Base-by-base conservation (phyloP, 176 grass and related monocot species). In the Carex pumila region DNA sequence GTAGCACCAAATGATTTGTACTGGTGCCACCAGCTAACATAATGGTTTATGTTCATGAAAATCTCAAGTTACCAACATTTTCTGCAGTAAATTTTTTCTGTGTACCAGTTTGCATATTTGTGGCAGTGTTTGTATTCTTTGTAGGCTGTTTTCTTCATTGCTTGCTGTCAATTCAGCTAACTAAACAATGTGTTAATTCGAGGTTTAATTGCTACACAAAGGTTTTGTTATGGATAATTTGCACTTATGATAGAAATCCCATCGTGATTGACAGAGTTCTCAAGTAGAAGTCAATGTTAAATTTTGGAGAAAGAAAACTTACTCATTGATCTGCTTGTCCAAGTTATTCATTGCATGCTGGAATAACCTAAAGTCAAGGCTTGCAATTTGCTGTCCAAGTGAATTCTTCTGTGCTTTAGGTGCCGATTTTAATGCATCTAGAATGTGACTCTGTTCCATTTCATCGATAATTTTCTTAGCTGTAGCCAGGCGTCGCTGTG, bases 381-480 rank as follows among this genome's bases (percentile, higher is more conserved):
- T 50, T 6, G 85, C 87, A 81, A 99, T 93, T 71, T 99, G 93
- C 74, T 91, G 91, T 72, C 85, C 88, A 86, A 95, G 89, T 82
- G 77, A 89, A 87, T 37, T 90, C 85, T 94, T 99, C 66, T 93
- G 91, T 11, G 71, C 36, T 84, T 99, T 94, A 15, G 95, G 82
- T 19, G 89, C 91, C 57, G 91, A 90, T 84, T 76, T 53, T 58
- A 95, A 90, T 81, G 91, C 96, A 81, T 90, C 89, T 31, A 99
- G 81, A 89, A 99, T 81, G 89, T 99, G 96, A 52, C 62, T 79
- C 37, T 99, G 96, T 22, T 90, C 85, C 82, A 95, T 90, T 85
- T 95, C 96, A 49, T 81, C 61, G 57, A 99, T 78, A 71, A 93
- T 85, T 76, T 93, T 99, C 83, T 99, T 99, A 49, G 91, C 86